These are phyloP conservation scores for Penicillium frequentans DNA, from an alignment of 2,329 filamentous ascomycete genomes.

Conservation along the genomic window DNA sequence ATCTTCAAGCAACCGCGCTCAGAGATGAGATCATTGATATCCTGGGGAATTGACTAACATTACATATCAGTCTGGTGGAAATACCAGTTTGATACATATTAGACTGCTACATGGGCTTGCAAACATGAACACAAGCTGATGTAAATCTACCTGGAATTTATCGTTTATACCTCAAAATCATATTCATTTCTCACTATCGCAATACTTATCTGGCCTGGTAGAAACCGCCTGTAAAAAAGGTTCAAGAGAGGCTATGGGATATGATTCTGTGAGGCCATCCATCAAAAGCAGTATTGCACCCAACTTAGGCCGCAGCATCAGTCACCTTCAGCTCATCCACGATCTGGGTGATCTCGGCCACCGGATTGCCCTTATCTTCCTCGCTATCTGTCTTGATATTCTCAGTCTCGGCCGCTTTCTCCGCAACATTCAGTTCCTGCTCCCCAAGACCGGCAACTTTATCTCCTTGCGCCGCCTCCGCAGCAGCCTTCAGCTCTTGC, in stretches of 20 bases:
- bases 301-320: not conserved
- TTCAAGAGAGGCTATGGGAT: not conserved
- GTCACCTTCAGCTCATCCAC: not conserved
- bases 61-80: not conserved
- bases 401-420: not conserved
- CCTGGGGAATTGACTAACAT: not conserved
- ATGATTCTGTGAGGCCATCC: not conserved
- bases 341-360: not conserved
- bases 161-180: not conserved
- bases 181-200: not conserved
- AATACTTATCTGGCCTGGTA: not conserved
- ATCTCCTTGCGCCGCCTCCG: not conserved
- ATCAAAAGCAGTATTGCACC: not conserved
- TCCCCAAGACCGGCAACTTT: not conserved
- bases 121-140: not conserved
- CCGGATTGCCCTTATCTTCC: not conserved
- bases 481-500: not conserved
- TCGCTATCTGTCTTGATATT: not conserved
- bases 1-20: not conserved
- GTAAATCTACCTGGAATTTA: too few species aligned
- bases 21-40: not conserved
- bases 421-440: not conserved
- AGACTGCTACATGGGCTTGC: not conserved
- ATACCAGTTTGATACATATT: not conserved
- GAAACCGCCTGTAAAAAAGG: not conserved